phyloP scores from a whole-genome alignment of 2,329 filamentous ascomycete genomes.

The Xylariaceae sp. region DNA sequence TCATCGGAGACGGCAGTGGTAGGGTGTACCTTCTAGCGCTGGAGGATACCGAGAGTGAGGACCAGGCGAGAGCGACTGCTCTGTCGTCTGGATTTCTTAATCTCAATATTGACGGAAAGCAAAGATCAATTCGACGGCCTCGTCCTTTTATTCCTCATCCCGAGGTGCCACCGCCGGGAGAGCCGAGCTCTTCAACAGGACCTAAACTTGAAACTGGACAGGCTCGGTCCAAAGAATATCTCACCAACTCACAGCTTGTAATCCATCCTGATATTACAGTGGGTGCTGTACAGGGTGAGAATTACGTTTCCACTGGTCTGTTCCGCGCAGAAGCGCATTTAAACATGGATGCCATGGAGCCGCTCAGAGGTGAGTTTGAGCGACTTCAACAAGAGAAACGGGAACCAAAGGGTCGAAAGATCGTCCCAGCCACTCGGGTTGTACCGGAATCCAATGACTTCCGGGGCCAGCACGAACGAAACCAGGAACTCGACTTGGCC shows the following conservation, averaged over 20 bases:
- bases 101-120: slow-evolving; percentile 28
- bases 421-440: not conserved
- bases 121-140: slow-evolving; percentile 38
- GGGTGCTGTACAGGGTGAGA: slow-evolving; percentile 52
- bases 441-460: too few relatives aligned
- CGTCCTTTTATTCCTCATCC: slow-evolving; percentile 46
- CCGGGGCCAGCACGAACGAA: slow-evolving; percentile 3
- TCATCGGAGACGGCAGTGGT: slow-evolving; percentile 58
- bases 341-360: slow-evolving; percentile 35
- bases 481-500: slow-evolving; percentile 10
- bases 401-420: slow-evolving; percentile 4
- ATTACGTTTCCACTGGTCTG: slow-evolving; percentile 42
- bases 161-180: slow-evolving; percentile 40
- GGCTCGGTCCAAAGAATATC: slow-evolving; percentile 25
- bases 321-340: slow-evolving; percentile 47
- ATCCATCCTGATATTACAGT: slow-evolving; percentile 42
- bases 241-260: slow-evolving; percentile 38
- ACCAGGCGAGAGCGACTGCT: slow-evolving; percentile 20
- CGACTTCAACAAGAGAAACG: slow-evolving; percentile 39
- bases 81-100: slow-evolving; percentile 26
- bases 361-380: slow-evolving; percentile 42
- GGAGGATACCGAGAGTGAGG: slow-evolving; percentile 38
- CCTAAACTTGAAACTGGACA: slow-evolving; percentile 17
- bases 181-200: slow-evolving; percentile 4
- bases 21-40: slow-evolving; percentile 52